A percentile compares a stretch with the other conserved stretches of the same genome.
These are phyloP conservation scores for Sicyos edulis DNA, from an alignment of 306 rosid genomes.

Conservation along the genomic window DNA sequence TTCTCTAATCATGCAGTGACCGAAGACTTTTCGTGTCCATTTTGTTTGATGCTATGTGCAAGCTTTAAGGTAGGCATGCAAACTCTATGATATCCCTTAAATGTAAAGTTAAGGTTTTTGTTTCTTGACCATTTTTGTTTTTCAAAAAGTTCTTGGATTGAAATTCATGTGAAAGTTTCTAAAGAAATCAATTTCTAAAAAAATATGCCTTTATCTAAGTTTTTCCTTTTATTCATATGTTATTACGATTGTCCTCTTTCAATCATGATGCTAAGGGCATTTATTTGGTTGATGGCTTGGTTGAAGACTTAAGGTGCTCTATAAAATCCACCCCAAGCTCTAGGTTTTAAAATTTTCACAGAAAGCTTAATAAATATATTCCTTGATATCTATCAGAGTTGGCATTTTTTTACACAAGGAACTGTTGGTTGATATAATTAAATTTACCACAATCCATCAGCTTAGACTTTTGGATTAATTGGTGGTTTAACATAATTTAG, in stretches of 20 bases:
- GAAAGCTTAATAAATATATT: not conserved
- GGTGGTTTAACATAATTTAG: too few species aligned
- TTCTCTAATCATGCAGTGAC: constrained; percentile 56
- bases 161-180: not conserved
- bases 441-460: too few species aligned
- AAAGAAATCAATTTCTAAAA: not conserved
- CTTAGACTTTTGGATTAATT: too few species aligned
- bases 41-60: constrained; percentile 87
- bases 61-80: constrained; percentile 67
- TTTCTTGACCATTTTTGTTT: not conserved
- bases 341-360: not conserved
- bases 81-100: not conserved
- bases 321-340: not conserved
- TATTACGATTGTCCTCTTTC: not conserved
- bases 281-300: not conserved
- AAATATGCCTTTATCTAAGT: not conserved
- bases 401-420: not conserved
- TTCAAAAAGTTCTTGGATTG: not conserved
- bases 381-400: not conserved
- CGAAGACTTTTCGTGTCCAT: constrained; percentile 85
- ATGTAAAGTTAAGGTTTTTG: not conserved
- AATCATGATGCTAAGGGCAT: not conserved
- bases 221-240: not conserved
- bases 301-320: not conserved
- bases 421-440: too few species aligned